These are phyloP conservation scores for Micractinium sp. DNA, from an alignment of 139 green algal species.

Conservation along the genomic window DNA sequence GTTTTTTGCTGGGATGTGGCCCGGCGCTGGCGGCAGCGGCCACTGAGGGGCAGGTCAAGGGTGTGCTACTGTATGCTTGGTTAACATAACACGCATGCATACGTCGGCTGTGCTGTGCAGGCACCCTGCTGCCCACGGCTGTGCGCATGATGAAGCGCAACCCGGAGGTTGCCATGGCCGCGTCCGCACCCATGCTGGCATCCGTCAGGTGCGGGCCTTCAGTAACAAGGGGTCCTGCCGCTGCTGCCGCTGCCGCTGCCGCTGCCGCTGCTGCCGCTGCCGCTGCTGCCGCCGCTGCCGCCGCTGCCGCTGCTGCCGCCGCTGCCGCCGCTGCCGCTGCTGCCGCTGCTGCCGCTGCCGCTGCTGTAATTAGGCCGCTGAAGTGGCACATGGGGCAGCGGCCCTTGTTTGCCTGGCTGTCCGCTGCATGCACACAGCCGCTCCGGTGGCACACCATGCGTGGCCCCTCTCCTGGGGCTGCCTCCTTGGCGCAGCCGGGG, in stretches of 20 bases:
- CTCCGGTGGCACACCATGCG: not conserved
- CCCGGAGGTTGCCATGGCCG: conserved; percentile 71
- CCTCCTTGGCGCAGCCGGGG: not conserved
- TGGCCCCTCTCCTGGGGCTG: not conserved
- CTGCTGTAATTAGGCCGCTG: no score
- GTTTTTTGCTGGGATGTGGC: conserved; percentile 53
- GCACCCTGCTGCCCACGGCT: conserved; percentile 67
- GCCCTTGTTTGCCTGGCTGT: not conserved
- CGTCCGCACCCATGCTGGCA: conserved; percentile 42
- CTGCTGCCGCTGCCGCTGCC: not conserved
- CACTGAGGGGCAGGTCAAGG: conserved; percentile 53
- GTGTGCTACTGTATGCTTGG: no score
- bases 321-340: not conserved
- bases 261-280: not conserved
- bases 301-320: not conserved
- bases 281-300: not conserved
- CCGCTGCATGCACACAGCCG: not conserved
- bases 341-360: not conserved
- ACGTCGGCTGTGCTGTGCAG: not conserved
- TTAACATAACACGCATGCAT: no score
- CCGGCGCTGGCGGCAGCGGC: conserved; percentile 53
- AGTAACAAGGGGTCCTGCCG: not conserved
- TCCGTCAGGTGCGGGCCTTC: not conserved
- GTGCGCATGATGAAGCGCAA: conserved; percentile 70
- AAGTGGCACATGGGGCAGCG: no score